Conservation (phyloP, 345 rosid genomes). For the Linum tenue region DNA sequence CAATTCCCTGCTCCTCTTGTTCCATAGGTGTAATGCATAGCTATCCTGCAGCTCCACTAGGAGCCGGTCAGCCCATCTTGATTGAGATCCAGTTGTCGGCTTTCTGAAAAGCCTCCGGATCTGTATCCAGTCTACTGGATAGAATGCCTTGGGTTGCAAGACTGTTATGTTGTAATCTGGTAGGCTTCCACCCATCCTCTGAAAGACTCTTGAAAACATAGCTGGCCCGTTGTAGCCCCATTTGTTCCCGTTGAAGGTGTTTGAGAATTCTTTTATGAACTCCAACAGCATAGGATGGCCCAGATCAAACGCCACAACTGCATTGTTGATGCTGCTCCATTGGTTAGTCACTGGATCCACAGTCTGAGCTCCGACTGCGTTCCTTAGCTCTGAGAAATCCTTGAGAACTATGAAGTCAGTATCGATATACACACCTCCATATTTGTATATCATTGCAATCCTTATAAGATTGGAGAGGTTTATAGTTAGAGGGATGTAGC, state of each 20-base stretch:
- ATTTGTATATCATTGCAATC: constrained; percentile 56
- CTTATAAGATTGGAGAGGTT: constrained; percentile 69
- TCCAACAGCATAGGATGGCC: constrained; percentile 49
- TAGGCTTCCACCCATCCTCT: constrained; percentile 26
- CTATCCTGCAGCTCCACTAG: constrained; percentile 25
- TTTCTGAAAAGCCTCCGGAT: constrained; percentile 44
- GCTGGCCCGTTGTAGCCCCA: constrained; percentile 94
- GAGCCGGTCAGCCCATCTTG: constrained; percentile 26
- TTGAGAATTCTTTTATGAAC: constrained; percentile 66
- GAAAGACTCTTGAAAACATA: constrained; percentile 55
- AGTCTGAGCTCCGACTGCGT: constrained; percentile 74
- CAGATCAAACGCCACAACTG: constrained; percentile 57
- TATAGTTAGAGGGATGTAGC: constrained; percentile 58
- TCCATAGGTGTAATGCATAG: constrained; percentile 44
- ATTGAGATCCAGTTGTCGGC: constrained; percentile 27
- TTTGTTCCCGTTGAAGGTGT: constrained; percentile 61
- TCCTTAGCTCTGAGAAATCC: constrained; percentile 39
- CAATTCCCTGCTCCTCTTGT: constrained; percentile 30
- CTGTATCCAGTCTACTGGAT: constrained; percentile 60
- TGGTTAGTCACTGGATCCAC: constrained; percentile 32
- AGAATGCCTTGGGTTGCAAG: constrained; percentile 53
- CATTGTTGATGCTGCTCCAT: constrained; percentile 76
- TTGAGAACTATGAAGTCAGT: constrained; percentile 62
- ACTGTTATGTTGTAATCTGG: constrained; percentile 39
- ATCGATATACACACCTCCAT: constrained; percentile 73